Evolutionary conservation across 805 yeast genomes (phyloP).

Genomic region (Kodamaea fukazawae): DNA sequence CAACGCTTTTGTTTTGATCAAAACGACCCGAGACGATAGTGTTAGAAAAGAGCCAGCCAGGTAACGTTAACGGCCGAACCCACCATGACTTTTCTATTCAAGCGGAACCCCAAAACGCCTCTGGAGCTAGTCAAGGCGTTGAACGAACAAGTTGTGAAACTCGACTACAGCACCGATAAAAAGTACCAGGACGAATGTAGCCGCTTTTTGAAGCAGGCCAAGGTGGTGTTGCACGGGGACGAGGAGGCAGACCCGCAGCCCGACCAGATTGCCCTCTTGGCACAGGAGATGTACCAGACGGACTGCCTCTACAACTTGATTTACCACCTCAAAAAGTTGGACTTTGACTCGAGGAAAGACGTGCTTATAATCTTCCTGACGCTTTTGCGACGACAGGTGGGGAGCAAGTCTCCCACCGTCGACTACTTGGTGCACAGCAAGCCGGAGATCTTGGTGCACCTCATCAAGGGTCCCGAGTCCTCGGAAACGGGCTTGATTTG

Average conservation of each 20-base stretch:
- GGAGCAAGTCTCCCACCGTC: slow-evolving; percentile 78
- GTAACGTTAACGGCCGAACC: background rate
- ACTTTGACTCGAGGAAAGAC: slow-evolving; percentile 87
- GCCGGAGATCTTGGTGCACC: slow-evolving; percentile 59
- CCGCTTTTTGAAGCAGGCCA: slow-evolving; percentile 61
- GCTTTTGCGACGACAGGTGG: slow-evolving; percentile 73
- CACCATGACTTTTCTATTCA: slow-evolving; percentile 86
- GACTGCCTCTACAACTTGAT: slow-evolving; percentile 67
- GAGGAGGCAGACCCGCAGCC: slow-evolving; percentile 62
- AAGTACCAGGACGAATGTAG: slow-evolving; percentile 72
- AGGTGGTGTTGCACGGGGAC: slow-evolving; percentile 66
- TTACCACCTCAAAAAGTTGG: slow-evolving; percentile 59
- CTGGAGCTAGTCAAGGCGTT: slow-evolving; percentile 75
- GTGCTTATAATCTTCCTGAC: slow-evolving; percentile 71
- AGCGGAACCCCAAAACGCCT: slow-evolving; percentile 87
- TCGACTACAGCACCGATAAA: slow-evolving; percentile 47
- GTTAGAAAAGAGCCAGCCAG: too few species aligned
- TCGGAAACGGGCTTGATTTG: slow-evolving; percentile 70
- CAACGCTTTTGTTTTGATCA: too few species aligned
- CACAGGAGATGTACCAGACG: slow-evolving; percentile 72
- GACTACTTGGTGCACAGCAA: slow-evolving; percentile 65
- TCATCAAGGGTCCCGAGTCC: slow-evolving; percentile 71
- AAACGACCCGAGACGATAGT: too few species aligned
- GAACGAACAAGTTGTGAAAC: slow-evolving; percentile 67
- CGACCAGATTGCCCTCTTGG: slow-evolving; percentile 71